These are phyloP conservation scores for Amanita subjunquillea DNA, from an alignment of 768 basidiomycete genomes.

Conservation along the genomic window DNA sequence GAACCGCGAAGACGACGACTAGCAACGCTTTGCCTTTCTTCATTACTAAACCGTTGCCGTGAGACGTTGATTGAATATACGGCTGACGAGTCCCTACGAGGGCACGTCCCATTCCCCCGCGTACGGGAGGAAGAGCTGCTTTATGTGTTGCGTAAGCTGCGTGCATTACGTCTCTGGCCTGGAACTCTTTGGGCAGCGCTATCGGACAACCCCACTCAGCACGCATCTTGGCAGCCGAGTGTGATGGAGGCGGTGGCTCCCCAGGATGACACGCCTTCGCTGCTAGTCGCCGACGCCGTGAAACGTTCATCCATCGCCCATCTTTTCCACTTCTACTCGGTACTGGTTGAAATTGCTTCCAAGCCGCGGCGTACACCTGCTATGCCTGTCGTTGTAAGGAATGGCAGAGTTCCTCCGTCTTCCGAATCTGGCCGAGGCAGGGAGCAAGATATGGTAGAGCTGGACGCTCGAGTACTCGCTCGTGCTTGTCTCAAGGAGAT, in stretches of 20 bases:
- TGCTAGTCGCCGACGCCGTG: slow-evolving; percentile 59
- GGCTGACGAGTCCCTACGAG: slow-evolving; percentile 79
- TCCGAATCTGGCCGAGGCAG: background rate
- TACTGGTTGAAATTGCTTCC: slow-evolving; percentile 72
- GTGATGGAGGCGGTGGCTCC: slow-evolving; percentile 10
- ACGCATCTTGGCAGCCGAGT: slow-evolving; percentile 52
- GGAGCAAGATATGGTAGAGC: slow-evolving; percentile 23
- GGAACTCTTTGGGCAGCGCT: slow-evolving; percentile 71
- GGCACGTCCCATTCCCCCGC: slow-evolving; percentile 79
- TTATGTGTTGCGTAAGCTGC: slow-evolving; percentile 74
- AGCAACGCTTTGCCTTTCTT: slow-evolving; percentile 62
- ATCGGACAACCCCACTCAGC: slow-evolving; percentile 51
- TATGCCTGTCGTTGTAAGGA: slow-evolving; percentile 24
- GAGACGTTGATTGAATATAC: slow-evolving; percentile 61
- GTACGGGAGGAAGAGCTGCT: slow-evolving; percentile 83
- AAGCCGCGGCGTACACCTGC: slow-evolving; percentile 58
- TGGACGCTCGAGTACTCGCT: slow-evolving; percentile 60
- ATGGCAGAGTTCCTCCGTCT: slow-evolving; percentile 1
- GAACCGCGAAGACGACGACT: slow-evolving; percentile 53
- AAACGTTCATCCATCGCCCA: slow-evolving; percentile 73
- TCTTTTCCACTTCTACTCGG: slow-evolving; percentile 78
- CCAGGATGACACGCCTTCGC: slow-evolving; percentile 33
- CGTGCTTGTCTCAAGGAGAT: slow-evolving; percentile 58
- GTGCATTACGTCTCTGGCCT: slow-evolving; percentile 59
- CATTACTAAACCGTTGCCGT: slow-evolving; percentile 70